Evolutionary conservation across 495 filamentous ascomycete genomes (phyloP), one percentile per base, ranked within the genome.

Genomic region (Zalerion maritima): DNA sequence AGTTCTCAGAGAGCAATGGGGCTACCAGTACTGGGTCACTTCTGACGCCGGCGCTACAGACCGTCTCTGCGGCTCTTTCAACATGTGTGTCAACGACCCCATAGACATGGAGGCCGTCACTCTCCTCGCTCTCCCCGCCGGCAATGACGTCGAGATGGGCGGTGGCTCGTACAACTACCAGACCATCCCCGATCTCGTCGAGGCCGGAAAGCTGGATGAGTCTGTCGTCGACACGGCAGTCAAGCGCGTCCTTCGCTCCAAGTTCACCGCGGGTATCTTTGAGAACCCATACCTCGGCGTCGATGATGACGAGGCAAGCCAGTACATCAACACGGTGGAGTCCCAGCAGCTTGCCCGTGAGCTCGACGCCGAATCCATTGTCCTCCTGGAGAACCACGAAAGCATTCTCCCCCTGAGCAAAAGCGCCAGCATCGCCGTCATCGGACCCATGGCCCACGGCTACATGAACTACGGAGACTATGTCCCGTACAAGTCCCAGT

Each of bases 141-240:
- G 76, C n/a, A 72, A 69, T 26, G 74, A 79, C 34, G 67, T 75
- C n/a, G 76, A 81, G 39, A 80, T 81, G 76, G 75, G 75, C 19
- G 76, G 76, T 28, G 76, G 76, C 17, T 73, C 68, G 12, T 81
- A 66, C 53, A 78, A 73, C 46, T 80, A 70, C 41, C 60, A 67
- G 32, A 66, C 59, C 14, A 78, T 81, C 26, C 69, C 75, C 0
- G 55, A 62, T n/a, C 57, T 81, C 13, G 57, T 79, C 21, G 46
- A 64, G 31, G 61, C 64, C 5, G 68, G 71, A 1, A 68, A 66
- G 29, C 49, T 80, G 5, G 55, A 68, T 21, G 50, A 64, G 12
- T 46, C 56, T 3, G 40, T 62, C 30, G 68, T 81, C 20, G 55
- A 80, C 46, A 66, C 63, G n/a, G 73, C 77, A 9, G 74, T 81